These are phyloP conservation scores for Rhizopogon vesiculosus DNA, from an alignment of 768 basidiomycete species.

Conservation along the genomic window DNA sequence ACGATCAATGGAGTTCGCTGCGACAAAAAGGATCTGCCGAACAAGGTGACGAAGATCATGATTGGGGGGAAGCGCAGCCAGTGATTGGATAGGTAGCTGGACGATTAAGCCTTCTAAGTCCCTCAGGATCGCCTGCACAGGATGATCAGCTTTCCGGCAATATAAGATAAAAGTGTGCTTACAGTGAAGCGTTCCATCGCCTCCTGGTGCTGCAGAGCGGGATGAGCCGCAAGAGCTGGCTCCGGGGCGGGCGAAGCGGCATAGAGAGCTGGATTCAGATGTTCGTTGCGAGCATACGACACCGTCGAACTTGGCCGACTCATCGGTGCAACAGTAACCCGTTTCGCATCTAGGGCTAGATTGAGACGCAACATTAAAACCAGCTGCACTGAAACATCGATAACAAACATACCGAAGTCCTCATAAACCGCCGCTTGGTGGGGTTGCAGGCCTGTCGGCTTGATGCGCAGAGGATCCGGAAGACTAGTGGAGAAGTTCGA, in stretches of 20 bases:
- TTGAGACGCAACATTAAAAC: constrained; percentile 6
- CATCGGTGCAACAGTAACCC: constrained; percentile 34
- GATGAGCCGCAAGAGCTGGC: constrained; percentile 32
- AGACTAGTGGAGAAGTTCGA: constrained; percentile 68
- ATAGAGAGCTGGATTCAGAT: constrained; percentile 41
- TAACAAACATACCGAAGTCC: constrained; percentile 67
- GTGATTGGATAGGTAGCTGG: constrained; percentile 68
- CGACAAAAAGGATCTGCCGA: constrained; percentile 76
- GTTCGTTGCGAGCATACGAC: constrained; percentile 53
- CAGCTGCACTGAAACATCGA: not conserved
- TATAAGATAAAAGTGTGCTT: constrained; percentile 31
- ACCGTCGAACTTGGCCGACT: constrained; percentile 72
- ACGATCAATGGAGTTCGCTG: constrained; percentile 73
- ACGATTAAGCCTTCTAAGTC: constrained; percentile 81
- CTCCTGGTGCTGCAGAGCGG: constrained; percentile 65
- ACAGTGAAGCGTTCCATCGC: constrained; percentile 87
- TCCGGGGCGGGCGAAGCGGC: constrained; percentile 64
- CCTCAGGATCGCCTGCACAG: constrained; percentile 22
- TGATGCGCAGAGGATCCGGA: constrained; percentile 87
- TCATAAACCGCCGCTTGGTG: constrained; percentile 90
- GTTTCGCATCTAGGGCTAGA: constrained; percentile 52
- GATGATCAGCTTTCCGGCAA: constrained; percentile 1
- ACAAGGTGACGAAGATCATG: constrained; percentile 85
- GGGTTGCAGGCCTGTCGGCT: constrained; percentile 72
- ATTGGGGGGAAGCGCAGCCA: constrained; percentile 69